Percentiles rank a stretch among this genome's conserved stretches.
These are phyloP conservation scores for Lasiodiplodia citricola DNA, from an alignment of 2,329 filamentous ascomycete species.

Conservation along the genomic window DNA sequence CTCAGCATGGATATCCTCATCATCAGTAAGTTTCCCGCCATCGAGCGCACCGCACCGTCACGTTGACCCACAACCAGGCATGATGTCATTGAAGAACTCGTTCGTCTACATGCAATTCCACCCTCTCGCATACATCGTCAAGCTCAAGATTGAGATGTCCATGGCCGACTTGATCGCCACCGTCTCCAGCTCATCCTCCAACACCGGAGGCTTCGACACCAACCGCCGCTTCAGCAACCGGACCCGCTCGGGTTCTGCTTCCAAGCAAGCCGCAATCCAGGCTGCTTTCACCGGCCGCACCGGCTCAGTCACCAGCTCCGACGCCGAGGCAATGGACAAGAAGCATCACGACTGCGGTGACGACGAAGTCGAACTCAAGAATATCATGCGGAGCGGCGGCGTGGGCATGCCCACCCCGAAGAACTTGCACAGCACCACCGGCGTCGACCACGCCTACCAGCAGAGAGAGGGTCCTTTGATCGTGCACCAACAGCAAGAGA, in stretches of 20 bases:
- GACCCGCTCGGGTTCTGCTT: too few species aligned
- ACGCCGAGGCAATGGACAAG: slow-evolving; percentile 1
- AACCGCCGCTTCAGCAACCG: not conserved
- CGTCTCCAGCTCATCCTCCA: slow-evolving; percentile 28
- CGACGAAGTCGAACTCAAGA: slow-evolving; percentile 1
- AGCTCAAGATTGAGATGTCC: slow-evolving; percentile 53
- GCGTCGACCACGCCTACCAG: not conserved
- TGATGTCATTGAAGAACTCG: slow-evolving; percentile 25
- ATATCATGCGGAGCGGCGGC: slow-evolving; percentile 15
- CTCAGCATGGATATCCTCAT: slow-evolving; percentile 35
- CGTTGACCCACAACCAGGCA: slow-evolving; percentile 13
- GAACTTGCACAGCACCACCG: not conserved
- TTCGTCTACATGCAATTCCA: slow-evolving; percentile 46
- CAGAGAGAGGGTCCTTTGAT: not conserved
- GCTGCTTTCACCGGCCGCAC: not conserved
- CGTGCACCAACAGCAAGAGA: slow-evolving; percentile 12
- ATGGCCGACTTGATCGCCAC: slow-evolving; percentile 48
- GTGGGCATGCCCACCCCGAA: not conserved
- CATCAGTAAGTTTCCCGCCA: slow-evolving; percentile 1
- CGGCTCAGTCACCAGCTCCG: not conserved
- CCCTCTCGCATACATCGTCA: slow-evolving; percentile 50
- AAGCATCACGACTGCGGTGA: slow-evolving; percentile 3
- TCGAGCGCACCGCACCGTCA: not conserved
- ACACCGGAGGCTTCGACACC: not conserved
- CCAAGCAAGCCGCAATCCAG: not conserved